phyloP scores from a whole-genome alignment of 805 yeast species.

The Kazachstania taianensis region DNA sequence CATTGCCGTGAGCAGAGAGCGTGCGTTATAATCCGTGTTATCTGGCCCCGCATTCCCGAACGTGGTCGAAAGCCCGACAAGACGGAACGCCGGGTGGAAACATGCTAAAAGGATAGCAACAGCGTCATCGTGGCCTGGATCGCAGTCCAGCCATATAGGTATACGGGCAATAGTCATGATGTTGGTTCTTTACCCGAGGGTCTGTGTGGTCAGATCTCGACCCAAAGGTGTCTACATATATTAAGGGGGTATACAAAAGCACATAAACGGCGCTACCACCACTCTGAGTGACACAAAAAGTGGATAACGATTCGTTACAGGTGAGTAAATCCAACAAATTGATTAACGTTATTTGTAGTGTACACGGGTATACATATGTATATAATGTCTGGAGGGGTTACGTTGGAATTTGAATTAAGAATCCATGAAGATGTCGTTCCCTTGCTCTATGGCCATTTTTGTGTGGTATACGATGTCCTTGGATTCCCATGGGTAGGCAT shows the following conservation, averaged over 20 bases:
- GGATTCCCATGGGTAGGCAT: slow-evolving; percentile 82
- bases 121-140: slow-evolving; percentile 87
- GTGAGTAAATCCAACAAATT: no score
- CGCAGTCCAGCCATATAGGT: slow-evolving; percentile 86
- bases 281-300: no score
- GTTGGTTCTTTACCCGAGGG: no score
- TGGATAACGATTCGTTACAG: no score
- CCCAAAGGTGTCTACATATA: no score
- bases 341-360: no score
- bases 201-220: no score
- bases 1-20: slow-evolving; percentile 56
- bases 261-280: no score
- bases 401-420: no score
- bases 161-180: slow-evolving; percentile 27
- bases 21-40: slow-evolving; percentile 59
- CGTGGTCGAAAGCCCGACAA: slow-evolving; percentile 65
- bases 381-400: no score
- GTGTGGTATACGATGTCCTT: slow-evolving; percentile 67
- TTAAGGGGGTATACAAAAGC: no score
- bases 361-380: no score
- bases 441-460: slow-evolving; percentile 61
- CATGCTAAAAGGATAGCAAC: slow-evolving; percentile 60
- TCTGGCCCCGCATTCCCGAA: slow-evolving; percentile 61
- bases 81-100: slow-evolving; percentile 45
- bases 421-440: slow-evolving; percentile 46